phyloP scores from a whole-genome alignment of 495 filamentous ascomycete genomes.

The Xylaria venustula region DNA sequence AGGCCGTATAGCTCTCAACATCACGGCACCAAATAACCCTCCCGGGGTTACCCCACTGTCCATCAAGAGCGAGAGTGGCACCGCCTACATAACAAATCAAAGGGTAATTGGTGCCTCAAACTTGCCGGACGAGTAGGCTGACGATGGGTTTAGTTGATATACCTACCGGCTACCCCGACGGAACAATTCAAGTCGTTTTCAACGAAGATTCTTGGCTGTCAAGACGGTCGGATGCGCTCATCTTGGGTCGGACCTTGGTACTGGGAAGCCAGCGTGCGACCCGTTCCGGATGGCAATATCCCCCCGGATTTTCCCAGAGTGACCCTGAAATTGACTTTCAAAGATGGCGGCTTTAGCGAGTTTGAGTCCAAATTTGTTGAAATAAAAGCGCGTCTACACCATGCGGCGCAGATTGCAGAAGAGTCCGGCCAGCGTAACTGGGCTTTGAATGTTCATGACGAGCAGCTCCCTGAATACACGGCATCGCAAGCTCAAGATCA shows the following conservation, averaged over 20 bases:
- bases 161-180: slow-evolving; percentile 71
- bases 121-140: neutral
- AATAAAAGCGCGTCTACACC: slow-evolving; percentile 77
- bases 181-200: slow-evolving; percentile 82
- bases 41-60: slow-evolving; percentile 42
- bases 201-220: slow-evolving; percentile 77
- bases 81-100: slow-evolving; percentile 86
- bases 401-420: slow-evolving; percentile 69
- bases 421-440: slow-evolving; percentile 45
- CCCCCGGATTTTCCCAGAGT: slow-evolving; percentile 69
- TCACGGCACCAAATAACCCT: slow-evolving; percentile 45
- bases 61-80: slow-evolving; percentile 47
- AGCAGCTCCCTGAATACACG: slow-evolving; percentile 84
- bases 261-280: slow-evolving; percentile 78
- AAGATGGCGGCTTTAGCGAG: slow-evolving; percentile 92
- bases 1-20: slow-evolving; percentile 42
- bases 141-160: slow-evolving; percentile 66
- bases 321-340: slow-evolving; percentile 82
- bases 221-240: slow-evolving; percentile 85
- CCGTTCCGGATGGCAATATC: slow-evolving; percentile 82
- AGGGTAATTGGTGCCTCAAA: slow-evolving; percentile 53
- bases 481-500: slow-evolving; percentile 23
- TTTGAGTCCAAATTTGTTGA: slow-evolving; percentile 81
- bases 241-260: slow-evolving; percentile 96
- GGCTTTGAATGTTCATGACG: slow-evolving; percentile 66